These are phyloP conservation scores for Colletotrichum tamarilloi DNA, from an alignment of 2,329 filamentous ascomycete species.

Conservation along the genomic window DNA sequence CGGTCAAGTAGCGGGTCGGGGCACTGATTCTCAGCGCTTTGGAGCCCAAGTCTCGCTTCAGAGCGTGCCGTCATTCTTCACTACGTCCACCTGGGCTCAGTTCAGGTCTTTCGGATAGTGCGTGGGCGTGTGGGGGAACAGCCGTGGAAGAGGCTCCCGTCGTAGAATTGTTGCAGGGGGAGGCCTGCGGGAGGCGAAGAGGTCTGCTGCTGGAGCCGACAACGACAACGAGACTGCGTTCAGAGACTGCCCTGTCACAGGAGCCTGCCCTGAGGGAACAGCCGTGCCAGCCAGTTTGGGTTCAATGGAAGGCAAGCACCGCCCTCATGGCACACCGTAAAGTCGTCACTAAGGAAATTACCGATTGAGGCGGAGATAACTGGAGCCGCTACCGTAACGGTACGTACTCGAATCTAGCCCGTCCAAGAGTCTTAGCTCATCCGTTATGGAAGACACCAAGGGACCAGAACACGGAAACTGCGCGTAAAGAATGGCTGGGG, in stretches of 20 bases:
- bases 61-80: not conserved
- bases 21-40: constrained; percentile 26
- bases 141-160: not conserved
- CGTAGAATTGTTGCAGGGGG: not conserved
- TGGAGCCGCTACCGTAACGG: constrained; percentile 8
- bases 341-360: constrained; percentile 23
- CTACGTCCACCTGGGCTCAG: too few species aligned
- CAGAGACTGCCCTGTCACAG: too few species aligned
- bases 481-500: constrained; percentile 8
- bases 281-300: not conserved
- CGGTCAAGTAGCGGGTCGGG: constrained; percentile 35
- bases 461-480: not conserved
- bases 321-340: constrained; percentile 15
- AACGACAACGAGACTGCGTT: not conserved
- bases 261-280: too few species aligned
- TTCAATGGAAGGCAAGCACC: constrained; percentile 20
- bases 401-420: constrained; percentile 4
- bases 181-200: constrained; percentile 12
- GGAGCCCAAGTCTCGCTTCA: not conserved
- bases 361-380: constrained; percentile 25
- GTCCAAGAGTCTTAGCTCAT: not conserved
- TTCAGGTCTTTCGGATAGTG: not conserved
- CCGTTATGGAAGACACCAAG: not conserved
- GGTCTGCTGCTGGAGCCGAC: not conserved
- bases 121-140: not conserved